Evolutionary conservation across 208 protist species (phyloP).

Genomic region (Acanthamoeba sp.): DNA sequence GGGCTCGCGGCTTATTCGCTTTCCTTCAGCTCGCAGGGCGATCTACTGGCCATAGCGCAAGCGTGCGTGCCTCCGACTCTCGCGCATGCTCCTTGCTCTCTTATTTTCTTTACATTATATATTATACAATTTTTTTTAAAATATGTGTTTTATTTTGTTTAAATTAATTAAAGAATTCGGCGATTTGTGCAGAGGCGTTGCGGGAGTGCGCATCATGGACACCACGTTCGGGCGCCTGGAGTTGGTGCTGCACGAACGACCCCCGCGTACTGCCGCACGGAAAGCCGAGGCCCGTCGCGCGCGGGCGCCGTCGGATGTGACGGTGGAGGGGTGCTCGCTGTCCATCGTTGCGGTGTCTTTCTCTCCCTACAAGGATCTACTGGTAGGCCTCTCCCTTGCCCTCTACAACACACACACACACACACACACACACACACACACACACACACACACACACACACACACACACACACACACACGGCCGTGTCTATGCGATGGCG

Average conservation of each 20-base stretch:
- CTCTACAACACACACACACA: neutral
- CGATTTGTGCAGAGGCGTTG: neutral
- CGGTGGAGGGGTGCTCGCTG: neutral
- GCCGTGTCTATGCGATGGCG: no score
- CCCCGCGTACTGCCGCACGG: neutral
- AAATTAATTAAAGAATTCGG: neutral
- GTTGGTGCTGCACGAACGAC: neutral
- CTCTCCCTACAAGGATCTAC: neutral
- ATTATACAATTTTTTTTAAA: no score
- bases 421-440: no score
- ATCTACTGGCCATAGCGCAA: neutral
- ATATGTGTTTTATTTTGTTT: neutral
- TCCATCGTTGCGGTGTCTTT: neutral
- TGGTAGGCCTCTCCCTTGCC: neutral
- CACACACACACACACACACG: no score
- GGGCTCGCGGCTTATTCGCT: conserved; percentile 12
- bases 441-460: no score
- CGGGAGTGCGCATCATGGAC: conserved; percentile 39
- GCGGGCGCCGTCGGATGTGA: neutral
- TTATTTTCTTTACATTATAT: no score
- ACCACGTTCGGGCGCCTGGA: neutral
- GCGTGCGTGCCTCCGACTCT: neutral
- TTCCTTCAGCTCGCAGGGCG: neutral
- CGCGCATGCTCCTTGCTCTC: neutral
- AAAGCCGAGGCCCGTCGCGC: neutral